Evolutionary conservation across 2,329 filamentous ascomycete species (phyloP).

Genomic region (Cladorrhinum sp.): DNA sequence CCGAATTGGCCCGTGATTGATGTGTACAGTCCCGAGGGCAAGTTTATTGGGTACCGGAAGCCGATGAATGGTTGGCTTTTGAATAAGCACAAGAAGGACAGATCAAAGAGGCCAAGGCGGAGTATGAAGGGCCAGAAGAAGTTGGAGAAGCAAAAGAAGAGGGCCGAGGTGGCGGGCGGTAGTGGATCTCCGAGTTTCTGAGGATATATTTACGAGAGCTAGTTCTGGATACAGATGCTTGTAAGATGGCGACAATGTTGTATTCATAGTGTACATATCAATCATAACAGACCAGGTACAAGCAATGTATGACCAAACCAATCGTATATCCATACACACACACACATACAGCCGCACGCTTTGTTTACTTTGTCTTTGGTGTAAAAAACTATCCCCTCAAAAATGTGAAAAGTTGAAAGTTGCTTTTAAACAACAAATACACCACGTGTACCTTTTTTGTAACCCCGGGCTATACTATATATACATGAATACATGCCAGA

Average conservation of each 20-base stretch:
- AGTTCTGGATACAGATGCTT: neutral
- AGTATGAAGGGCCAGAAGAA: conserved; percentile 67
- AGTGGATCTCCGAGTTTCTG: neutral
- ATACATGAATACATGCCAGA: neutral
- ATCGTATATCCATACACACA: no score
- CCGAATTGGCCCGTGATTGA: conserved; percentile 69
- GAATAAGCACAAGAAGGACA: conserved; percentile 52
- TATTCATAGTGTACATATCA: neutral
- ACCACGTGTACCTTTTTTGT: neutral
- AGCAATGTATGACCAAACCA: no score
- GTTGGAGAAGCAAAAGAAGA: conserved; percentile 39
- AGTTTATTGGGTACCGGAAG: conserved; percentile 63
- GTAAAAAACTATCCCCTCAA: neutral
- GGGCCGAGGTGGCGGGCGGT: conserved; percentile 7
- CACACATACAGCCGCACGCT: no score
- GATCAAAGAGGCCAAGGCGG: conserved; percentile 57
- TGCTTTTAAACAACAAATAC: neutral
- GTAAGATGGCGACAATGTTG: neutral
- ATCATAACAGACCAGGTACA: no score
- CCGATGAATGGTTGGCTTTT: conserved; percentile 72
- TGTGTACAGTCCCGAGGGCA: conserved; percentile 81
- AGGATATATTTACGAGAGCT: neutral
- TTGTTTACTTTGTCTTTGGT: no score
- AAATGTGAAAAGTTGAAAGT: neutral
- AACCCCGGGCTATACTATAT: neutral